Base-by-base conservation (phyloP, 2,329 filamentous ascomycete species). In the Thelonectria olida region DNA sequence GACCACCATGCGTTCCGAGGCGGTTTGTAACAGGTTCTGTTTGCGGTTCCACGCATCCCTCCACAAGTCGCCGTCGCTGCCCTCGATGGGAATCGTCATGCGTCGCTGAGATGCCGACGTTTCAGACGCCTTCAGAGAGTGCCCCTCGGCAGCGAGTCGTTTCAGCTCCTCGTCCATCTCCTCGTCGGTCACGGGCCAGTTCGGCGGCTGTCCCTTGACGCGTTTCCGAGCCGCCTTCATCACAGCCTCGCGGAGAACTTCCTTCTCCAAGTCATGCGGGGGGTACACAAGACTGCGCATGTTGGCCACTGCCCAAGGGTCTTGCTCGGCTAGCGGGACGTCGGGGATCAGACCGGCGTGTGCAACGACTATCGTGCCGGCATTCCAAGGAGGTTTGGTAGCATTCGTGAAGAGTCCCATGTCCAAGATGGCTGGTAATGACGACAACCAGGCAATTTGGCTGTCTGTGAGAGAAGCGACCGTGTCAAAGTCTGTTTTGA, bases 321-420 rank as follows among this genome's bases (percentile, higher is more conserved):
- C 82, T 66, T 88, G 94, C 36, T 85, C 80, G 49, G 89, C 82
- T 3, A 96, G 81, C 0, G 86, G 76, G 0, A 96, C 77, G 1
- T 86, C 89, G 0, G 93, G 92, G 0, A 94, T 88, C 1, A 97
- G 80, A 1, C 94, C 94, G 1, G 86, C 94, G 77, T 97, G 94
- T 2, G 92, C 93, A 2, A 95, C 82, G 42, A 90, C 81, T 0
- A 72, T 19, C 1, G 52, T 58, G 0, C 66, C 68, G 1, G 64
- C 51, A 13, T 66, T 63, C 65, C 68, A 71, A 2, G 67, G 68
- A 1, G 63, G 27, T 2, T 39, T 7, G 7, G 28, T 15, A 0
- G 54, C 41, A 15, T 51, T 61, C 5, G 31, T 44, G 12, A 57
- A 34, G 1, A 50, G 9, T 4, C 61, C 58, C 3, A 70, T 61